These are phyloP conservation scores for Aspergillus glaucus DNA, from an alignment of 2,329 filamentous ascomycete species.

Conservation along the genomic window DNA sequence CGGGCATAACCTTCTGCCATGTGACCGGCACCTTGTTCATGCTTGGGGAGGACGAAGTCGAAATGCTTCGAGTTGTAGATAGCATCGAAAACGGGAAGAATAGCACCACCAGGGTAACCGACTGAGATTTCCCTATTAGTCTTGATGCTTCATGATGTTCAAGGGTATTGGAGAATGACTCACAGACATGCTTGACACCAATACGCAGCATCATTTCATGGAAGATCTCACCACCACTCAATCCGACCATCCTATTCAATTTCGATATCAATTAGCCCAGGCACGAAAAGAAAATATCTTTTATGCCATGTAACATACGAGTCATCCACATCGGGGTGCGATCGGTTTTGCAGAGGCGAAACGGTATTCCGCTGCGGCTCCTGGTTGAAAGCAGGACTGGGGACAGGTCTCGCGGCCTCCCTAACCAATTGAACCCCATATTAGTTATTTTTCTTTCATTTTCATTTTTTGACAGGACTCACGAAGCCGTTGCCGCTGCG, in stretches of 20 bases:
- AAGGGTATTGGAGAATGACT: constrained; percentile 35
- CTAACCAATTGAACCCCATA: background rate
- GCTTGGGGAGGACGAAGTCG: constrained; percentile 88
- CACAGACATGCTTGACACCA: constrained; percentile 89
- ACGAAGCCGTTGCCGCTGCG: constrained; percentile 49
- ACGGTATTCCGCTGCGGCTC: constrained; percentile 55
- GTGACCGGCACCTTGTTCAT: constrained; percentile 96
- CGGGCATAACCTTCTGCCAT: constrained; percentile 98
- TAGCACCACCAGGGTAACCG: constrained; percentile 89
- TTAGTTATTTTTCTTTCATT: constrained; percentile 8
- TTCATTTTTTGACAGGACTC: constrained; percentile 28
- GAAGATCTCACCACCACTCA: constrained; percentile 93
- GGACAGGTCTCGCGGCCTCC: constrained; percentile 49
- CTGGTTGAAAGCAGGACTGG: constrained; percentile 56
- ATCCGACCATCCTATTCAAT: constrained; percentile 70
- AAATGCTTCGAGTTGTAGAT: constrained; percentile 98
- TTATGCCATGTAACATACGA: constrained; percentile 53
- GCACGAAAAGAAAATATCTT: background rate
- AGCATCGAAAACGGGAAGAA: constrained; percentile 95
- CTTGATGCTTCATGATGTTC: constrained; percentile 2
- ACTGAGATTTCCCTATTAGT: constrained; percentile 41
- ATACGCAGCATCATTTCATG: constrained; percentile 98
- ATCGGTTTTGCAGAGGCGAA: constrained; percentile 59
- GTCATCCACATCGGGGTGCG: constrained; percentile 65
- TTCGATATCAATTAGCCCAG: constrained; percentile 3